Base-by-base conservation (phyloP, 1,139 yeast species). In the Suhomyces yuchorum region DNA sequence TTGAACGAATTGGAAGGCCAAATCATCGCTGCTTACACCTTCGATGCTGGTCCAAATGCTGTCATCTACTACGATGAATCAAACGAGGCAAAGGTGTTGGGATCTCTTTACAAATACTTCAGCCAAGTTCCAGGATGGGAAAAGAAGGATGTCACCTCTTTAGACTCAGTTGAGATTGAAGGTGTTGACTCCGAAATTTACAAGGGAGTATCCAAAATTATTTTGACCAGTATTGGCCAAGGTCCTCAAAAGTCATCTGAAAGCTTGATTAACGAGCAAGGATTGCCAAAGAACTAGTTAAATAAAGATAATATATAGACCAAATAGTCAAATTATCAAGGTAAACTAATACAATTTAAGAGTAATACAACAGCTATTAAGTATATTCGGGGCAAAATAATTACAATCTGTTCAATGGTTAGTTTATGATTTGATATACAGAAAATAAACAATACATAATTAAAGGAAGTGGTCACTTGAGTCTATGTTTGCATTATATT, bases 11-110 rank as follows among this genome's bases (percentile, higher is more conserved):
- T 65, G 46, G 84, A 79, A 55, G 87, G 87, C 44, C 75, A 78
- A 58, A 78, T 78, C 15, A 77, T 91, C 47, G 97, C 96, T 20
- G 98, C 98, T 33, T 93, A 93, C 69, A 95, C 99, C 3, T 93
- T 87, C 63, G 99, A 93, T 67, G 99, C 99, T 35, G 99, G 99
- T 62, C 99, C 99, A 66, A 93, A 93, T 70, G 96, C 97, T 12
- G 99, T 93, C 43, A 81, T 93, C 53, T 93, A 93, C 73, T 93
- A 92, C 66, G 83, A 86, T 63, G 78, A 79, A 56, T 75, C 83
- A 57, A 80, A 92, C 68, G 97, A 91, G 67, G 62, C 70, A 24
- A 75, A 75, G 55, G 85, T 93, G 9, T 76, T 86, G 59, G 81
- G 87, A 8, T 71, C 82, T 56, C 66, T 87, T 46, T 70, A 83